Percentiles rank a stretch among this genome's conserved stretches.
phyloP scores from a whole-genome alignment of 164 flowering plant genomes.

The Magnolia officinalis region DNA sequence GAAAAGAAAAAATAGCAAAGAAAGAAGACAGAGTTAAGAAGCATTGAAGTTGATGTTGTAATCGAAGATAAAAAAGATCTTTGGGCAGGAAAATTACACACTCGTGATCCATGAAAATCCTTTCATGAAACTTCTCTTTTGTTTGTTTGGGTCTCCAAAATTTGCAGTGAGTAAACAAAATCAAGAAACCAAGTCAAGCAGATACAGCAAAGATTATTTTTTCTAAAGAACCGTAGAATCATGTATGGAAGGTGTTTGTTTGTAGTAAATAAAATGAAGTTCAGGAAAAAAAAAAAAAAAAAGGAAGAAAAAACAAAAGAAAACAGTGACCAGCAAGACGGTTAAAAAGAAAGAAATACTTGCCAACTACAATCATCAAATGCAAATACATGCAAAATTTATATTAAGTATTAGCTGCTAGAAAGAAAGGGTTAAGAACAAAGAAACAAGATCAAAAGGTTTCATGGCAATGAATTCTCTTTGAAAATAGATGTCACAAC shows the following conservation, averaged over 20 bases:
- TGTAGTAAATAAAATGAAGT: background rate
- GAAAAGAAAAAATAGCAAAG: background rate
- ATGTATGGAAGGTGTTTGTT: background rate
- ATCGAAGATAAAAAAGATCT: background rate
- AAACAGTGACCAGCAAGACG: too few species aligned
- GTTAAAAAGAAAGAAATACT: background rate
- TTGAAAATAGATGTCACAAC: too few species aligned
- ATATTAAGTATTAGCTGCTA: too few species aligned
- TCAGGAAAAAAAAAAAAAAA: background rate
- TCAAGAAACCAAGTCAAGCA: background rate
- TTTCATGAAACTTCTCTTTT: conserved; percentile 18
- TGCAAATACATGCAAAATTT: background rate
- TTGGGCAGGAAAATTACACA: conserved; percentile 31
- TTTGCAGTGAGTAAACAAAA: conserved; percentile 15
- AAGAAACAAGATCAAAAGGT: too few species aligned
- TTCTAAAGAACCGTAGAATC: background rate
- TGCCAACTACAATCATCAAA: background rate
- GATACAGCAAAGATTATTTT: background rate
- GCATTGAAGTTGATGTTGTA: background rate
- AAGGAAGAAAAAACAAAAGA: background rate
- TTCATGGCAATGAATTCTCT: too few species aligned
- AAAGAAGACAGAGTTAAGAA: conserved; percentile 1
- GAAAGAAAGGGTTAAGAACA: too few species aligned
- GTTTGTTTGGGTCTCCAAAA: conserved; percentile 11
- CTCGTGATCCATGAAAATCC: conserved; percentile 26